Base-by-base conservation (phyloP, 140 eudicot genomes). In the Stevia rebaudiana region DNA sequence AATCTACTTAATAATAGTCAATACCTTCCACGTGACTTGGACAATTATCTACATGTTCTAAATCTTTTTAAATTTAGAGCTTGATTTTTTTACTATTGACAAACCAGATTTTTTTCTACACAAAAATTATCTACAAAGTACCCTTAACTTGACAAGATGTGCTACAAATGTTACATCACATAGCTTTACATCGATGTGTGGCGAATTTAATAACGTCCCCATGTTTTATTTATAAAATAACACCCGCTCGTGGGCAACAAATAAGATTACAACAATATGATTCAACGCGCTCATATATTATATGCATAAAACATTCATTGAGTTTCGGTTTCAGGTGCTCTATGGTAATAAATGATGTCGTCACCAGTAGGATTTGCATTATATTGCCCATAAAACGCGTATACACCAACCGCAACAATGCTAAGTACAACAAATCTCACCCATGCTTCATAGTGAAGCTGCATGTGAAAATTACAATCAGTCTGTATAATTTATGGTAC, bases 391-490 rank as follows among this genome's bases (percentile, higher is more conserved):
- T 87, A 91, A 71, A 84, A 68, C 50, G 98, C 96, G 72, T 91
- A 91, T 59, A 91, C 69, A 51, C 68, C 67, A 31, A 85, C 68
- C 3, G 87, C 59, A 24, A 91, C 71, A 51, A 83, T 67, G 85
- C 95, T 83, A 71, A 92, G 79, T 70, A 83, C 72, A 0, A 85
- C 73, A 72, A 92, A 92, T 79, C 98, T 83, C 77, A 85, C 83
- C 96, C 95, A 92, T 67, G 87, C 95, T 81, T 88, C 98, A 65
- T 81, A 81, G 71, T 92, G 95, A 60, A 92, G 81, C 98, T 92
- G 96, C 90, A 85, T 48, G 77, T 73, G 19, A 52, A 52, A 53
- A 13, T 47, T 33, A 33, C 31, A 60, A 30, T 74, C 56, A 58
- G 37, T 57, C 35, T 3, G 21, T 55, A 16, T 31, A 15, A 56